Evolutionary conservation across 2,329 filamentous ascomycete species (phyloP), one percentile per base, ranked within the genome.

Genomic region (Aschersonia sp.): DNA sequence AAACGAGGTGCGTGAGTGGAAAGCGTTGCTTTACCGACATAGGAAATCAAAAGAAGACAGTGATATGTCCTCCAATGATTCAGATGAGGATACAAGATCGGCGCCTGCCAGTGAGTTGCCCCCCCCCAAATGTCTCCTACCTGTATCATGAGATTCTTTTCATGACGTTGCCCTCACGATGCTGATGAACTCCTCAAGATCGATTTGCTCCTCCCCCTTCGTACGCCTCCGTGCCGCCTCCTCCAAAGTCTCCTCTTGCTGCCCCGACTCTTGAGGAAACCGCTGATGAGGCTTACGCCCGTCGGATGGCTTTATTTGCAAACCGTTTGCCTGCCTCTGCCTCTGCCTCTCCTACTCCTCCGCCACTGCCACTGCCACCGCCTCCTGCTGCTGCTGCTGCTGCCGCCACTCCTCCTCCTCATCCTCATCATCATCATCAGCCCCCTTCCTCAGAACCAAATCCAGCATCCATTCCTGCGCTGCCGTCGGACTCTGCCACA

Each of bases 1-100:
- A 50, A 70, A 76, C 14, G 87, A 94, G 60, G 76, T 88, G 4
- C 75, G 78, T 49, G 87, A 94, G 56, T 96, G 89, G 89, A 94
- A 89, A 60, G 78, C 82, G 41, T 68, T 85, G 39, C 70, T 95
- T 11, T 89, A 92, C 61, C 78, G 79, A 11, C 85, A 88, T 43
- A 75, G 73, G 55, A 70, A 49, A 64, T 57, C 56, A 44, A 77
- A 71, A 32, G 64, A 65, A 31, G 58, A 62, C 32, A 67, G 62
- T 46, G 63, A 65, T 46, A 33, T 58, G 7, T 65, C 60, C 2
- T 68, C 70, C 45, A 69, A 72, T 40, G 63, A 70, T 46, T 63
- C 70, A 45, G 60, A 62, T 29, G 56, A 61, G 49, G 58, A 64
- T 7, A 52, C 52, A 9, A 53, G 55, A 30, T 56, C 53, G 43